Conservation (phyloP, 2,329 filamentous ascomycete genomes). For the Parafenestella ontariensis region DNA sequence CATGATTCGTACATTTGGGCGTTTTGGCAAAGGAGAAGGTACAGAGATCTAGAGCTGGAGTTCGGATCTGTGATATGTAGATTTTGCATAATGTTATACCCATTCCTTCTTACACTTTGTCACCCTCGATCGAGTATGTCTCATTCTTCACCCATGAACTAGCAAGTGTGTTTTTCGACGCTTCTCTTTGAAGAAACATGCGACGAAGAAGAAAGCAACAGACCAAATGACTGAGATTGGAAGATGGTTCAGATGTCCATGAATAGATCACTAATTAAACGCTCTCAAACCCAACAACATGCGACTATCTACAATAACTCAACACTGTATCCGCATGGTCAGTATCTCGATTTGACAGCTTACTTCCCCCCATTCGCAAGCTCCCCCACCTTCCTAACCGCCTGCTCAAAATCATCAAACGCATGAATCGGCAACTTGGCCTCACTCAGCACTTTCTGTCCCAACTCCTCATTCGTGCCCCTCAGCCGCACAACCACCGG, state of each 20-base stretch:
- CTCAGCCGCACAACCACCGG: constrained; percentile 80
- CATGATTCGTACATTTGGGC: neutral
- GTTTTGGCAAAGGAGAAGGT: neutral
- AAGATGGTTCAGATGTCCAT: no score
- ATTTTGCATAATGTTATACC: constrained; percentile 1
- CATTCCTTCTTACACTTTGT: neutral
- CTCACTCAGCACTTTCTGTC: constrained; percentile 71
- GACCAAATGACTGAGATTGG: no score
- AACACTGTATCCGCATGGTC: neutral
- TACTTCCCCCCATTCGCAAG: constrained; percentile 25
- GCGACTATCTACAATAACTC: neutral
- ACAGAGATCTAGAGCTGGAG: neutral
- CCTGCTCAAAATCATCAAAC: constrained; percentile 78
- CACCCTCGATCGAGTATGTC: neutral
- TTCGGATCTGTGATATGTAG: neutral
- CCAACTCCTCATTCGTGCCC: constrained; percentile 76
- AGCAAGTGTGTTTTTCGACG: no score
- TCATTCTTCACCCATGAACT: no score
- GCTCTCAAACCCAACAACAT: neutral
- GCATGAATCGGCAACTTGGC: constrained; percentile 73
- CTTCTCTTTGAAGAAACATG: no score
- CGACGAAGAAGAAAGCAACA: no score
- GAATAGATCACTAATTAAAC: no score
- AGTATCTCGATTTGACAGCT: neutral
- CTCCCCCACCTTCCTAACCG: constrained; percentile 50